Evolutionary conservation across 2,329 filamentous ascomycete species (phyloP), one percentile per base, ranked within the genome.

Genomic region (Penicillium concentricum): DNA sequence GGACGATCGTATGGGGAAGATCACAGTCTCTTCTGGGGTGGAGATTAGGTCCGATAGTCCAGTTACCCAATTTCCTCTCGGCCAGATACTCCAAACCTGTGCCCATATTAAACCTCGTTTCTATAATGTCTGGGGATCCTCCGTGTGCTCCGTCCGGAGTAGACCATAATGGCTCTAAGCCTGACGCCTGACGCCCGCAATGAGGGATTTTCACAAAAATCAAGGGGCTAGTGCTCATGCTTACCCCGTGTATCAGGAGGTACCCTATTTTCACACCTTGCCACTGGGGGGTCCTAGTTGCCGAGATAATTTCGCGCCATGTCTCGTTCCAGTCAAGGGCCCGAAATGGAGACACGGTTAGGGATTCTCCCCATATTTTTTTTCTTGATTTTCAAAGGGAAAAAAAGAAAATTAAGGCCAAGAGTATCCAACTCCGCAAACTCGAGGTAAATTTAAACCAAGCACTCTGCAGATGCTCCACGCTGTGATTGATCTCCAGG

Each of bases 281-380:
- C 54, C 51, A 57, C 48, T 30, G 22, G 34, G 34, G 41, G 24
- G 37, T 24, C 20, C 28, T 34, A 16, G 41, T 30, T 53, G 51
- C 61, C 54, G 52, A 62, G 57, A 42, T 24, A 28, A 34, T 47
- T 37, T 51, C 32, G 18, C 57, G 49, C 48, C 48, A 56, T 59
- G 39, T 46, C 61, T 52, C 13, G 13, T 62, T 65, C 35, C 3
- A 53, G 62, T 48, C 43, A 63, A 60, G 59, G 52, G 55, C 38
- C 62, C 61, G 59, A 61, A 38, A 52, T 51, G 54, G 45, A 26
- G 34, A 44, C 18, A 16, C 42, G 49, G 42, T 15, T 45, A 51
- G 46, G 3, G n/a, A 15, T 35, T 32, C 37, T 18, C 32, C 20
- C 34, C 35, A 26, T 34, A 30, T n/a, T 22, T 52, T 42, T 16